phyloP scores from a whole-genome alignment of 352 stramenopile species.

The Globisporangium orthogonon region DNA sequence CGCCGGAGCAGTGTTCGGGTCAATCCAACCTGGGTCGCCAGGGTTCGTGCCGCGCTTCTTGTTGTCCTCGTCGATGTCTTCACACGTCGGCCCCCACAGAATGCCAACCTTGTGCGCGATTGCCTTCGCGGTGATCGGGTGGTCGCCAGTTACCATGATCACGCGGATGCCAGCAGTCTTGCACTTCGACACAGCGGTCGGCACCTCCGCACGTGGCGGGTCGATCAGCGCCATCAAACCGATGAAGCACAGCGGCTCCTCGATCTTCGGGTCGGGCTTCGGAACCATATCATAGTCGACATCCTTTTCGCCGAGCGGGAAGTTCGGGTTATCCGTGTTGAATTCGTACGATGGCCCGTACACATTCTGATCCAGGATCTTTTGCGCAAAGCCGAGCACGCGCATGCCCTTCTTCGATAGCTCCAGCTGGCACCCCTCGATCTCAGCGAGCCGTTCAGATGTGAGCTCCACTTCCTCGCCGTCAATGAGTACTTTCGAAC shows the following conservation, averaged over 20 bases:
- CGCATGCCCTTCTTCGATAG: conserved; percentile 62
- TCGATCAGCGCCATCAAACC: conserved; percentile 96
- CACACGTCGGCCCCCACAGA: conserved; percentile 80
- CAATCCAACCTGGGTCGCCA: conserved; percentile 68
- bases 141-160: conserved; percentile 94
- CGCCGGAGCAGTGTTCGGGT: conserved; percentile 65
- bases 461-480: conserved; percentile 60
- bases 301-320: conserved; percentile 28
- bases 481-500: conserved; percentile 64
- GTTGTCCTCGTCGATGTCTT: conserved; percentile 84
- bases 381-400: conserved; percentile 53
- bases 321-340: conserved; percentile 52
- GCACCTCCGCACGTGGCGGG: conserved; percentile 88
- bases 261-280: conserved; percentile 59
- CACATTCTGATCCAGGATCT: conserved; percentile 31
- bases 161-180: conserved; percentile 91
- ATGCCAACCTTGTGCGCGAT: conserved; percentile 94
- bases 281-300: conserved; percentile 32
- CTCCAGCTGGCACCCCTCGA: conserved; percentile 39
- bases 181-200: conserved; percentile 85
- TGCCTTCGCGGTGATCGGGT: conserved; percentile 90
- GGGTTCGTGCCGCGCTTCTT: conserved; percentile 35
- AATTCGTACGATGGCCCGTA: conserved; percentile 34
- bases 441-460: conserved; percentile 73
- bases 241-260: conserved; percentile 86